These are phyloP conservation scores for Lepiota brunneoincarnata DNA, from an alignment of 768 basidiomycete genomes.

Conservation along the genomic window DNA sequence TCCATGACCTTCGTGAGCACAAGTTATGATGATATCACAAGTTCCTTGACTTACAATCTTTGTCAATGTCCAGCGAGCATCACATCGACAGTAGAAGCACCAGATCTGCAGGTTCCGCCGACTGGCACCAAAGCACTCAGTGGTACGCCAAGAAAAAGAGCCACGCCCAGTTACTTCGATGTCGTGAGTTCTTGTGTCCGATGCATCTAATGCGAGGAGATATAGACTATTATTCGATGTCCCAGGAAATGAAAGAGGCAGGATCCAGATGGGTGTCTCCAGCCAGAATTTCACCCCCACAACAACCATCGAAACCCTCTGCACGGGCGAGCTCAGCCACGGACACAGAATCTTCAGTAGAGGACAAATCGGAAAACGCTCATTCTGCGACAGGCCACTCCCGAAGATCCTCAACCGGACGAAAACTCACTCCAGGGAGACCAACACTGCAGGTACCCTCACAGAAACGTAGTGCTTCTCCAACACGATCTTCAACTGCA, in stretches of 20 bases:
- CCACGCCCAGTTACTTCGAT: neutral
- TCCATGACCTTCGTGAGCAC: slow-evolving; percentile 58
- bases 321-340: slow-evolving; percentile 34
- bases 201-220: neutral
- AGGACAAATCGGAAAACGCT: slow-evolving; percentile 16
- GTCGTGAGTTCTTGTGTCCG: neutral
- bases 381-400: slow-evolving; percentile 3
- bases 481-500: neutral
- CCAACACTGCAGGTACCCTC: neutral
- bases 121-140: slow-evolving; percentile 13
- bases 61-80: slow-evolving; percentile 45
- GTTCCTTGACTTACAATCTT: neutral
- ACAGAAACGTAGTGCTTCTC: neutral
- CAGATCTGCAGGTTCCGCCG: slow-evolving; percentile 33
- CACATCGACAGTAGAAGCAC: slow-evolving; percentile 40
- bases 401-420: neutral
- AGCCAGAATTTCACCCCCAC: neutral
- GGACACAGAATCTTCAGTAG: slow-evolving; percentile 45
- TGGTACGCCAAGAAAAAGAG: slow-evolving; percentile 6
- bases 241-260: neutral
- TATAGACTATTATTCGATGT: neutral
- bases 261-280: neutral
- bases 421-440: neutral
- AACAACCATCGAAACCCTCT: neutral
- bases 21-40: too few species aligned